Conservation (phyloP, 2,329 filamentous ascomycete species). For the Cercospora sesami region DNA sequence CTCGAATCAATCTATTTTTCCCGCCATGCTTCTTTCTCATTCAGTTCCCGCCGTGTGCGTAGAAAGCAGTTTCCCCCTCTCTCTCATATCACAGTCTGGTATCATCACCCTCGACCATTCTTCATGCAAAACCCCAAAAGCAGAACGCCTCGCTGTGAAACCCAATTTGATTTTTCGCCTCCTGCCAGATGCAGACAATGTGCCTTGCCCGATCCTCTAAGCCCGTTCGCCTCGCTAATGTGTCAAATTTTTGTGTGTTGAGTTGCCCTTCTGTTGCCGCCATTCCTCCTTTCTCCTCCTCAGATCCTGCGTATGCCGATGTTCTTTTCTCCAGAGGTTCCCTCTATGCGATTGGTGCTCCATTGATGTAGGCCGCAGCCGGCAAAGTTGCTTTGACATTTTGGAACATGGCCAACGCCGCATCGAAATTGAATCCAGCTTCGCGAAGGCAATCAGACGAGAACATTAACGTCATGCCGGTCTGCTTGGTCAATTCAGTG, state of each 20-base stretch:
- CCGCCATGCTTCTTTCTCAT: background rate
- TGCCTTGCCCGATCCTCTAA: background rate
- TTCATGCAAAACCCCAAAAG: background rate
- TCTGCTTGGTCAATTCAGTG: conserved; percentile 70
- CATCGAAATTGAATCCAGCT: conserved; percentile 76
- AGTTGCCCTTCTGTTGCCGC: background rate
- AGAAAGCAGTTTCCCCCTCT: background rate
- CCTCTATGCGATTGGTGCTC: conserved; percentile 18
- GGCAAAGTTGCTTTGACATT: conserved; percentile 62
- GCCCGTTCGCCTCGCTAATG: conserved; percentile 5
- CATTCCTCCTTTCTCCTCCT: background rate
- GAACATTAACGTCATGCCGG: conserved; percentile 76
- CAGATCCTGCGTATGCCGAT: background rate
- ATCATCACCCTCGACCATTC: background rate
- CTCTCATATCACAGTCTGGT: background rate
- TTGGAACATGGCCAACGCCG: conserved; percentile 72
- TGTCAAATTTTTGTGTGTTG: background rate
- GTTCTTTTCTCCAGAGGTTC: background rate
- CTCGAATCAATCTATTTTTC: background rate
- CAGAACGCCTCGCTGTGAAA: background rate
- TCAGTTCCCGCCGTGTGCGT: background rate
- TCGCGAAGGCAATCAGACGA: conserved; percentile 78
- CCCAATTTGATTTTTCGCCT: background rate
- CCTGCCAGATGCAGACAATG: background rate
- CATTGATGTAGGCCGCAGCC: conserved; percentile 43